phyloP scores from a whole-genome alignment of 2,329 filamentous ascomycete genomes.

The Ceratocystis colombiana region DNA sequence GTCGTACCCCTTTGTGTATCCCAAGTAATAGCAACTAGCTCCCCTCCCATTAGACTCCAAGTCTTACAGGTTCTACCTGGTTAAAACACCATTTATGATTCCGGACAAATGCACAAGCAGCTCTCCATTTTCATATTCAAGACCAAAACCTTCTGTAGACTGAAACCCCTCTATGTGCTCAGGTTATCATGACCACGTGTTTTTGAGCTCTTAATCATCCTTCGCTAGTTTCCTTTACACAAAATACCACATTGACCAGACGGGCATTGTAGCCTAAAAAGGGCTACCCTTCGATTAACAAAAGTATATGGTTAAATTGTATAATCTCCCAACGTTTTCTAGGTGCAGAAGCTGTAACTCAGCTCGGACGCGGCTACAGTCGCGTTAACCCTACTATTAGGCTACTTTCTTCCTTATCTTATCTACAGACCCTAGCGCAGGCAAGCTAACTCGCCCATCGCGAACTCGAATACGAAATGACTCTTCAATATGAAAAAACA shows the following conservation, averaged over 20 bases:
- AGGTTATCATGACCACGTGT: slow-evolving; percentile 1
- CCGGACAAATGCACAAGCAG: not conserved
- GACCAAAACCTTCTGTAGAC: not conserved
- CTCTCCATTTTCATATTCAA: not conserved
- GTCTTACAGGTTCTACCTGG: not conserved
- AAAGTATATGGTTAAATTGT: not conserved
- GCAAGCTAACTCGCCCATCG: no score
- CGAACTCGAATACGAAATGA: not conserved
- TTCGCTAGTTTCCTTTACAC: not conserved
- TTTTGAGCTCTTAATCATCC: slow-evolving; percentile 9
- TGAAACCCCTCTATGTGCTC: not conserved
- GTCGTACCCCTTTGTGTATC: not conserved
- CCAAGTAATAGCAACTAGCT: not conserved
- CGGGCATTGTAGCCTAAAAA: not conserved
- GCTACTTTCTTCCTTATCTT: not conserved
- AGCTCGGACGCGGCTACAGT: not conserved
- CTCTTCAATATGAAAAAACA: not conserved
- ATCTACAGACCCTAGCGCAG: not conserved
- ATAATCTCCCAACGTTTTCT: not conserved
- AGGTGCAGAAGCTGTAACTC: not conserved
- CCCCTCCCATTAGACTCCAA: not conserved
- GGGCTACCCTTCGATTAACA: not conserved
- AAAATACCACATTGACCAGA: not conserved
- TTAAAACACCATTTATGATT: not conserved
- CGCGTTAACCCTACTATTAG: not conserved